phyloP scores from a whole-genome alignment of 208 protist species.

The Phytomonas francai region DNA sequence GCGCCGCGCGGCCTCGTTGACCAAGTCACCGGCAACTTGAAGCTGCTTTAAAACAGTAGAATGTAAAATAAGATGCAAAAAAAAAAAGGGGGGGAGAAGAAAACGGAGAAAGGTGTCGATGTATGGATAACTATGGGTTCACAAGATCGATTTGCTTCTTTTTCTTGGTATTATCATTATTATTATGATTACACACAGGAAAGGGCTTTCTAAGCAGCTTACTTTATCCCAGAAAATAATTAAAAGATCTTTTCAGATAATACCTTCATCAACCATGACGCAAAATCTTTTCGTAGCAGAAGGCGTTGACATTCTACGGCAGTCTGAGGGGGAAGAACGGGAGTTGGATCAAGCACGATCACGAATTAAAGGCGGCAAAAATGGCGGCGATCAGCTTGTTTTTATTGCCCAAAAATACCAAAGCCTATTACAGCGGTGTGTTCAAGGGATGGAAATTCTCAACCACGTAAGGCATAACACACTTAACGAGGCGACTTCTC shows the following conservation, averaged over 20 bases:
- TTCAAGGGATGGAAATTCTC: slow-evolving; percentile 60
- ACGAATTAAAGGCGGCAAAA: slow-evolving; percentile 30
- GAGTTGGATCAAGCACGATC: slow-evolving; percentile 46
- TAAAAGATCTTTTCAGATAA: too few relatives aligned
- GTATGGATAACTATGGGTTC: neutral
- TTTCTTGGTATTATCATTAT: slow-evolving; percentile 12
- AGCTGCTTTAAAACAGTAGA: slow-evolving; percentile 64
- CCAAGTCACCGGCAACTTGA: slow-evolving; percentile 80
- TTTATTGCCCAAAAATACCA: slow-evolving; percentile 50
- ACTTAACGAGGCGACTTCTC: slow-evolving; percentile 25
- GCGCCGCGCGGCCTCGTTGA: slow-evolving; percentile 75
- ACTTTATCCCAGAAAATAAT: slow-evolving; percentile 2
- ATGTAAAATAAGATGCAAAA: neutral
- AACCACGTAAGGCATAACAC: slow-evolving; percentile 68
- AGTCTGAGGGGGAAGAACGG: slow-evolving; percentile 64
- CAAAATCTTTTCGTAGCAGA: slow-evolving; percentile 75
- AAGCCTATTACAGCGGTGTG: slow-evolving; percentile 44
- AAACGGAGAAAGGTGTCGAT: neutral
- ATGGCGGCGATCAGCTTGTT: slow-evolving; percentile 34
- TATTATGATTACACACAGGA: neutral
- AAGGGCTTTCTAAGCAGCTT: neutral
- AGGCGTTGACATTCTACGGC: slow-evolving; percentile 58
- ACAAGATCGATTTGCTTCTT: slow-evolving; percentile 9
- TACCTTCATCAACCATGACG: too few relatives aligned
- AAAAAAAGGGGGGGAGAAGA: slow-evolving; percentile 8